Conservation (phyloP, 192 early-diverging fungal species). For the Coemansia sp. region DNA sequence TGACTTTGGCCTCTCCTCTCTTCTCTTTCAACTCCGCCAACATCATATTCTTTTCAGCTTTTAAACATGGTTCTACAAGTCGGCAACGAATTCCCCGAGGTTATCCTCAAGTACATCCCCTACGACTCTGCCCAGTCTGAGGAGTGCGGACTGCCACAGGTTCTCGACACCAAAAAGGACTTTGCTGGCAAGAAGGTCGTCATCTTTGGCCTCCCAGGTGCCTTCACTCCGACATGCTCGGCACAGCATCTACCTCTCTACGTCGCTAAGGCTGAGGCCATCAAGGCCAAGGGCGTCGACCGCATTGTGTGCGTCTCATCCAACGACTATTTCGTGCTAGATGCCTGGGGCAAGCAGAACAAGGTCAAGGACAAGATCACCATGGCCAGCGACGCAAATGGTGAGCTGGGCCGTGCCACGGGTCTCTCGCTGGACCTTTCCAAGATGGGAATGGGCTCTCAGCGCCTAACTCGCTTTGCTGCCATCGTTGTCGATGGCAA, state of each 20-base stretch:
- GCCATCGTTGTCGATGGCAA: conserved; percentile 69
- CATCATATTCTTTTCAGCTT: background rate
- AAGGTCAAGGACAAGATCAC: conserved; percentile 41
- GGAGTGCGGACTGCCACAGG: conserved; percentile 39
- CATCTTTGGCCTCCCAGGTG: conserved; percentile 43
- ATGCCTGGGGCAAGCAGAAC: conserved; percentile 57
- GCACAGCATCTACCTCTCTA: conserved; percentile 37
- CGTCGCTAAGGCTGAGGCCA: conserved; percentile 24
- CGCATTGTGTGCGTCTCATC: conserved; percentile 42
- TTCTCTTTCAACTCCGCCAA: background rate
- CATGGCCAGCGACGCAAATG: conserved; percentile 79
- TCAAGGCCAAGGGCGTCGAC: conserved; percentile 51
- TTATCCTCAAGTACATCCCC: conserved; percentile 61
- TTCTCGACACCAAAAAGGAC: conserved; percentile 47
- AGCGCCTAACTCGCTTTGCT: conserved; percentile 71
- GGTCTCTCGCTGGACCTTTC: conserved; percentile 68
- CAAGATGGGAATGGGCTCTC: conserved; percentile 60
- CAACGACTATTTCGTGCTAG: conserved; percentile 60
- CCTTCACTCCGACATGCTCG: conserved; percentile 47
- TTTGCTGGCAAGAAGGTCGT: conserved; percentile 52
- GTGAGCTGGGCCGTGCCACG: conserved; percentile 64
- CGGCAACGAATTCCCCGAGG: conserved; percentile 61
- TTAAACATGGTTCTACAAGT: conserved; percentile 39
- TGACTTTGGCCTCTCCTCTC: background rate
- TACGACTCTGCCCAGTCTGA: conserved; percentile 52